Conservation (phyloP, 164 flowering plant genomes). For the grape (Vitis vinifera) region DNA sequence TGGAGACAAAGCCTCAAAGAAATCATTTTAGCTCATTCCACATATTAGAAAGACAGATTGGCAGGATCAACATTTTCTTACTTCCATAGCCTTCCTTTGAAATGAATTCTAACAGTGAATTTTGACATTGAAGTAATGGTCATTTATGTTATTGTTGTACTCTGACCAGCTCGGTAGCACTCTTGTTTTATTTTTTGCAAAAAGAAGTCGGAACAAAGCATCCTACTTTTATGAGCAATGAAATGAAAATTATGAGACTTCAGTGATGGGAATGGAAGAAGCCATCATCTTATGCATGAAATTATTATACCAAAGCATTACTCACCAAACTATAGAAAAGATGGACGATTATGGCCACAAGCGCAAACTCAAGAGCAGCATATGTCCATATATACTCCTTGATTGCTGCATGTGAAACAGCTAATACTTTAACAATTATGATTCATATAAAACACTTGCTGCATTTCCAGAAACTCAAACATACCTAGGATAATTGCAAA, state of each 20-base stretch:
- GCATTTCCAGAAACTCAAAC: slow-evolving; percentile 6
- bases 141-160: no score
- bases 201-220: no score
- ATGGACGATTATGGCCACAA: slow-evolving; percentile 58
- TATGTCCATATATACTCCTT: slow-evolving; percentile 86
- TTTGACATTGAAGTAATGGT: no score
- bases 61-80: no score
- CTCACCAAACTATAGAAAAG: slow-evolving; percentile 64
- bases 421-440: neutral
- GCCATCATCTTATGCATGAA: neutral
- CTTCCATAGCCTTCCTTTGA: no score
- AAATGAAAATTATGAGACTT: neutral
- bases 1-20: neutral
- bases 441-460: neutral
- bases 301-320: neutral
- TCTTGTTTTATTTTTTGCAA: no score
- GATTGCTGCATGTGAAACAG: slow-evolving; percentile 56
- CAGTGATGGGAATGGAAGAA: neutral
- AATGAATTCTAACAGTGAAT: no score
- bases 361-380: slow-evolving; percentile 86
- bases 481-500: slow-evolving; percentile 79
- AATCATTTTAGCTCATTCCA: neutral
- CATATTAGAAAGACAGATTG: neutral
- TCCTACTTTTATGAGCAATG: no score
- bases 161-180: no score